phyloP scores from a whole-genome alignment of 352 stramenopile genomes.

The Globisporangium emineosum region DNA sequence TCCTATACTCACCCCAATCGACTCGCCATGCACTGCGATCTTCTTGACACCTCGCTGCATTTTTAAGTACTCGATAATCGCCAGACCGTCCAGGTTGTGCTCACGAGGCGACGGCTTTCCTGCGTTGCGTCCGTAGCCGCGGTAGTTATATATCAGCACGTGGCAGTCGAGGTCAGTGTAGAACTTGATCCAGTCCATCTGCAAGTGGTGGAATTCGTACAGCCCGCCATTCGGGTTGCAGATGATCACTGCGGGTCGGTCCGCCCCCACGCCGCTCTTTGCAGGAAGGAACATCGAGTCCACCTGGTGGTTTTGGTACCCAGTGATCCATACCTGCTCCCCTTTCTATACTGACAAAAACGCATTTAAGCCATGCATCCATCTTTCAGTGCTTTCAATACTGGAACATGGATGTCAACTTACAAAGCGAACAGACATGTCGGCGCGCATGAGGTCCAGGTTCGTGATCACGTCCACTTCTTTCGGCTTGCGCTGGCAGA shows the following conservation, averaged over 20 bases:
- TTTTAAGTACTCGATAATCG: constrained; percentile 73
- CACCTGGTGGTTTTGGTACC: constrained; percentile 56
- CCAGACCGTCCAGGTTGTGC: constrained; percentile 70
- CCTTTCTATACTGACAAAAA: constrained; percentile 40
- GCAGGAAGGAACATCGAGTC: constrained; percentile 79
- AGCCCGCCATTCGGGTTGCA: constrained; percentile 85
- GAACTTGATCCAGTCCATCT: constrained; percentile 89
- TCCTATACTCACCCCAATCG: constrained; percentile 59
- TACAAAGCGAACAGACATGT: constrained; percentile 77
- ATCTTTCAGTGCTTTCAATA: background rate
- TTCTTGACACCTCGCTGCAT: constrained; percentile 41
- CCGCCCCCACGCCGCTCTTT: constrained; percentile 28
- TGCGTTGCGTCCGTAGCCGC: constrained; percentile 74
- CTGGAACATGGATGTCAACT: too few species aligned
- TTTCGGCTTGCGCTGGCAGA: constrained; percentile 36
- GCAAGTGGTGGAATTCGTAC: constrained; percentile 87
- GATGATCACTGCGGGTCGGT: constrained; percentile 57
- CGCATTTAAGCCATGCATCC: background rate
- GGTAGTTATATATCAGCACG: constrained; percentile 87
- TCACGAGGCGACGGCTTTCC: constrained; percentile 53
- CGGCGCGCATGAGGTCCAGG: constrained; percentile 78
- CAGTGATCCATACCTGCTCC: constrained; percentile 78
- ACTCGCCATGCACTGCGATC: constrained; percentile 81
- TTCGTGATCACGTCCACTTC: constrained; percentile 66
- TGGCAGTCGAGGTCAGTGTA: constrained; percentile 79